phyloP scores from a whole-genome alignment of 345 rosid species.

The Euphorbia tirucalli region DNA sequence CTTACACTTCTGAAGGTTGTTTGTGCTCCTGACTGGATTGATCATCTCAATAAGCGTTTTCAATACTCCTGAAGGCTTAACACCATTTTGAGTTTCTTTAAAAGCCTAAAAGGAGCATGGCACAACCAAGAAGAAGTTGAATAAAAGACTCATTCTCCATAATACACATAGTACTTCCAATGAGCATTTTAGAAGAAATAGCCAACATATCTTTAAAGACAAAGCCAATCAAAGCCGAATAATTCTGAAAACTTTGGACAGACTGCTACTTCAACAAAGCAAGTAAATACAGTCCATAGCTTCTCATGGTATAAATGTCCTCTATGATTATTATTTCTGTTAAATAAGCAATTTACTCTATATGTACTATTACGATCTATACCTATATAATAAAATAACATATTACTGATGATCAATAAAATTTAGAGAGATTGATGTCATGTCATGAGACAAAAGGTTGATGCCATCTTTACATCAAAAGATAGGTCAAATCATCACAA shows the following conservation, averaged over 20 bases:
- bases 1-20: conserved; percentile 60
- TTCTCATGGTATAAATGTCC: background rate
- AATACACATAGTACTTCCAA: background rate
- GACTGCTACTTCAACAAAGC: background rate
- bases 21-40: conserved; percentile 54
- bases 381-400: background rate
- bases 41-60: conserved; percentile 62
- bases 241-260: background rate
- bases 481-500: background rate
- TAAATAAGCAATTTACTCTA: background rate
- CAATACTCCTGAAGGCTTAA: conserved; percentile 81
- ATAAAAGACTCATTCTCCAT: conserved; percentile 5
- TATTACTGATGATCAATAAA: background rate
- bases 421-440: background rate
- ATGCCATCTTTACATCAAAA: background rate
- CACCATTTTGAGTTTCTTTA: conserved; percentile 49
- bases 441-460: background rate
- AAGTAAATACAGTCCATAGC: background rate
- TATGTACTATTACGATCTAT: too few species aligned
- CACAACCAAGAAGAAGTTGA: background rate
- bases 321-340: background rate
- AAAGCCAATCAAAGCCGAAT: background rate
- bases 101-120: conserved; percentile 53
- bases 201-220: background rate
- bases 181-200: background rate